phyloP scores from a whole-genome alignment of 202 grass and related monocot genomes.

The Miscanthus sacchariflorus region DNA sequence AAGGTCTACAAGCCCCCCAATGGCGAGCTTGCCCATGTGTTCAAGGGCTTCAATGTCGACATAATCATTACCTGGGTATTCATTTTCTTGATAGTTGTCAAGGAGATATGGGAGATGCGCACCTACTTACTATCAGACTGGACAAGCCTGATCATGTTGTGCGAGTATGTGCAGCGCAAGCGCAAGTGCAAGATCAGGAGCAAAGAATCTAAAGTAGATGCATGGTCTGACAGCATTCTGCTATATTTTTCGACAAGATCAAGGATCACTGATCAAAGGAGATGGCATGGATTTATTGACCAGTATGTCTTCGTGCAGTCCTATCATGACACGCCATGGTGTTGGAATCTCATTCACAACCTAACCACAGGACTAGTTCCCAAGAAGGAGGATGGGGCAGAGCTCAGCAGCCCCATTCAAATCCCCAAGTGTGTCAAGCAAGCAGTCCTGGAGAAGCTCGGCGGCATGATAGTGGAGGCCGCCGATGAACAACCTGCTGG shows the following conservation, averaged over 20 bases:
- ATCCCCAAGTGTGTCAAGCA: neutral
- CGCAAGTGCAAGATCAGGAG: no score
- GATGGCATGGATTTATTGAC: conserved; percentile 34
- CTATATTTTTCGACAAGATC: neutral
- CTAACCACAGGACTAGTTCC: conserved; percentile 4
- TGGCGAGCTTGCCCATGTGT: neutral
- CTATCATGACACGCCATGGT: neutral
- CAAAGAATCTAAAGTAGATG: no score
- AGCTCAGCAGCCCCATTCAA: neutral
- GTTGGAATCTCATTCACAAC: neutral
- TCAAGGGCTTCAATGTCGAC: neutral
- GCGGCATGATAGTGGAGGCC: neutral
- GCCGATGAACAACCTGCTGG: no score
- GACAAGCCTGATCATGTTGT: conserved; percentile 20
- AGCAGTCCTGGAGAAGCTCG: neutral
- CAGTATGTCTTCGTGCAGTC: conserved; percentile 39
- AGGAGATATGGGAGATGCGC: conserved; percentile 37
- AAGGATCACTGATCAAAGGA: neutral
- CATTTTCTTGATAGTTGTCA: neutral
- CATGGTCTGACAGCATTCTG: neutral
- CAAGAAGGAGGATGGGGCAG: neutral
- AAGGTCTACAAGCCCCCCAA: neutral
- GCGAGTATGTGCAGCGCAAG: neutral
- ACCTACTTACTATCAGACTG: conserved; percentile 21
- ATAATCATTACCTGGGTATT: conserved; percentile 36